Evolutionary conservation across 1,139 yeast species (phyloP), one percentile per base, ranked within the genome.

Genomic region (Arxiozyma bovina): DNA sequence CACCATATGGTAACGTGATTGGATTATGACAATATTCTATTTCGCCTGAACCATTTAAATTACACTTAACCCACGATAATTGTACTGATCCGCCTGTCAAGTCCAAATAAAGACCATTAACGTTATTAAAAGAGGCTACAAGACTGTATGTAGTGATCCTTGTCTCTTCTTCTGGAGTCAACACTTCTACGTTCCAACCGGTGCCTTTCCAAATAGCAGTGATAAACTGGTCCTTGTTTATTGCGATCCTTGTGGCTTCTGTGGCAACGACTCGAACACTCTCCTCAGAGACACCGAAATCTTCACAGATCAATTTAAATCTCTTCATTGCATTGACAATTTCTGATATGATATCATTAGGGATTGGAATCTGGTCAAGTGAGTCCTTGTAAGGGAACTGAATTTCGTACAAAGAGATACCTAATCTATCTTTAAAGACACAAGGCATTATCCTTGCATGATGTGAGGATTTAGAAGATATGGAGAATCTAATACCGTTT

Each of bases 401-500:
- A 0, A 80, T 82, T 59, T 82, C 87, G 62, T 80, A 82, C 25
- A 84, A 67, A 0, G 87, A 81, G 18, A 84, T 80, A 2, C 86
- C 85, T 1, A 84, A 76, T 51, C 87, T 70, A 61, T 84, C 89
- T 59, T 83, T 85, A 68, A 80, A 84, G 20, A 83, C 80, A 62
- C 87, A 81, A 0, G 90, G 89, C 77, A 83, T 78, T 4, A 82
- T 80, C 56, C 90, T 73, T 1, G 87, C 86, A 66, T 82, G 85
- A 57, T 77, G 81, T 1, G 83, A 74, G 4, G 84, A 83, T 51
- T 78, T 74, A 4, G 87, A 82, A 15, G 87, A 80, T 45, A 84
- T 82, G 50, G 85, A 79, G 64, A 84, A 82, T 54, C 89, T 70
- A 53, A 83, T 77, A 46, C 86, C 88, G 61, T 82, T 82, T 20